A percentile compares a stretch with the other conserved stretches of the same genome.
Conservation (phyloP, 2,329 filamentous ascomycete species). For the Aspergillus sp. region DNA sequence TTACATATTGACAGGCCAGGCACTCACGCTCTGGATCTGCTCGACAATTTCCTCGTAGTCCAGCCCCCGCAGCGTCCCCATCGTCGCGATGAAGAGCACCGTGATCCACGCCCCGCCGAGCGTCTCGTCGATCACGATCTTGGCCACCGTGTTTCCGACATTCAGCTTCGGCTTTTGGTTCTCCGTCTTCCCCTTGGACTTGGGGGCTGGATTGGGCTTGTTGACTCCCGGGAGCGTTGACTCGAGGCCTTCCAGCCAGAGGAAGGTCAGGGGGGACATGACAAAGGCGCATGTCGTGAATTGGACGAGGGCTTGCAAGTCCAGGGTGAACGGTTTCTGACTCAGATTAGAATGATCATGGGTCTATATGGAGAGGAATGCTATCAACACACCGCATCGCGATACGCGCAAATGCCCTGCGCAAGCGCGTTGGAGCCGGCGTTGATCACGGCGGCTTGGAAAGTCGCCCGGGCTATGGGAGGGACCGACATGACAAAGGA, state of each 20-base stretch:
- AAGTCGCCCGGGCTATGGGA: constrained; percentile 44
- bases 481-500: constrained; percentile 27
- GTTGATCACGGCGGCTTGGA: constrained; percentile 46
- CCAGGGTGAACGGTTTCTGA: constrained; percentile 38
- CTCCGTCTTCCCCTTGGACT: constrained; percentile 7
- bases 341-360: neutral
- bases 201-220: constrained; percentile 2
- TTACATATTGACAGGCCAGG: no score
- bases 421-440: constrained; percentile 47
- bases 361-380: constrained; percentile 6
- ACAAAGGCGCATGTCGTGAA: constrained; percentile 47
- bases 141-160: constrained; percentile 35
- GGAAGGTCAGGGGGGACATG: constrained; percentile 48
- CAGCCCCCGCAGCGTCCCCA: constrained; percentile 40
- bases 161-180: constrained; percentile 16
- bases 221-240: constrained; percentile 42
- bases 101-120: constrained; percentile 49
- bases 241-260: constrained; percentile 51
- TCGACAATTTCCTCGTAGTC: constrained; percentile 21
- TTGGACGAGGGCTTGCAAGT: constrained; percentile 42
- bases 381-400: constrained; percentile 28
- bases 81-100: constrained; percentile 46
- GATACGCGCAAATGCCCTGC: constrained; percentile 45
- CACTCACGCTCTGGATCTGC: constrained; percentile 25
- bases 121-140: constrained; percentile 51